phyloP scores from a whole-genome alignment of 371 early-diverging fungal genomes.

The Saksenaea vasiformis region DNA sequence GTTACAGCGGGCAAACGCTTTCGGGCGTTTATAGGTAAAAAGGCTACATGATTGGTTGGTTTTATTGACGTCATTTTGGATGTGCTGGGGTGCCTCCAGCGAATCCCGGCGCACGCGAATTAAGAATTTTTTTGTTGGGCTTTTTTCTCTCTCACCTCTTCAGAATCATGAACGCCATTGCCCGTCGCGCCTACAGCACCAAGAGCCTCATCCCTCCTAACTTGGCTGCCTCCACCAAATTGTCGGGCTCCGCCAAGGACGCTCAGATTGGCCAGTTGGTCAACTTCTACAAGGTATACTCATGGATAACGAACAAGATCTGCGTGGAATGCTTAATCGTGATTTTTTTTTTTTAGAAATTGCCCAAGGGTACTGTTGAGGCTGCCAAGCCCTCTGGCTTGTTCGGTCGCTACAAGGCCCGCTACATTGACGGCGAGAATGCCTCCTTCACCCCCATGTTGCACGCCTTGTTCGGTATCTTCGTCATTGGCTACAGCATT shows the following conservation, averaged over 20 bases:
- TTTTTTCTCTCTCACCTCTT: not conserved
- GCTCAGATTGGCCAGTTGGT: constrained; percentile 48
- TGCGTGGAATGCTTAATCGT: not conserved
- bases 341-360: constrained; percentile 28
- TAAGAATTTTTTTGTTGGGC: not conserved
- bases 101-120: too few relatives aligned
- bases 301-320: not conserved
- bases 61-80: too few relatives aligned
- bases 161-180: constrained; percentile 44
- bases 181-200: constrained; percentile 59
- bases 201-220: constrained; percentile 58
- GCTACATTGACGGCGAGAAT: constrained; percentile 69
- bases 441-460: constrained; percentile 58
- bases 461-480: constrained; percentile 58
- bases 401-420: constrained; percentile 60
- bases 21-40: too few relatives aligned
- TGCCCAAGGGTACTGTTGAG: constrained; percentile 53
- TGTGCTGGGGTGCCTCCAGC: too few relatives aligned
- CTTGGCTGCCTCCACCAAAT: constrained; percentile 51
- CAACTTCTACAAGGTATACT: constrained; percentile 52
- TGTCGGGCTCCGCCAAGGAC: constrained; percentile 46
- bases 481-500: constrained; percentile 58
- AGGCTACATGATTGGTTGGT: too few relatives aligned
- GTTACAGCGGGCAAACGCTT: too few relatives aligned
- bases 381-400: constrained; percentile 50